Evolutionary conservation across 495 filamentous ascomycete genomes (phyloP), one percentile per base, ranked within the genome.

Genomic region (Annulohypoxylon maeteangense): DNA sequence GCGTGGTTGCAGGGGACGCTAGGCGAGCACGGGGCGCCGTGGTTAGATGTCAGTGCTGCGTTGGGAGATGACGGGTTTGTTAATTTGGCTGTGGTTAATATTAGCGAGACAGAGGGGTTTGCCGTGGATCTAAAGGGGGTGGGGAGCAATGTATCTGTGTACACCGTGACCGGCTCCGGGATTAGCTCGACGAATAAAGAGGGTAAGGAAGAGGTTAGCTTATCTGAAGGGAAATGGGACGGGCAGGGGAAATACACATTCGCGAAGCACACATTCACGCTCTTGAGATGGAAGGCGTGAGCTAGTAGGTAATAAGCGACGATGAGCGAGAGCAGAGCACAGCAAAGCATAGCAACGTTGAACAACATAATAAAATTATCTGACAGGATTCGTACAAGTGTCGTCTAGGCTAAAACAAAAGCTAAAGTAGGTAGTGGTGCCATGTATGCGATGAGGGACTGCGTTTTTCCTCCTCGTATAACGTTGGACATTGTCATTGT

Each of bases 71-170:
- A 89, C 62, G 90, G 90, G 0, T 83, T 79, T 40, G 84, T 89
- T 0, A 90, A 80, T 62, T 65, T 94, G 61, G 90, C 85, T 3
- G 90, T 92, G 20, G 90, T 91, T 27, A 93, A 93, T 77, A 85
- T 91, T 40, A 81, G 84, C 65, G 88, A 89, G 55, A 80, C 82
- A 14, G 81, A 86, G 73, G 85, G 82, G 22, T 87, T 89, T 44
- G 84, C 86, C 62, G 82, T 83, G 0, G 78, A 84, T 42, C 67
- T 93, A 50, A 82, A 86, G 25, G 90, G 90, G 3, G 72, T 89
- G 0, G 65, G 66, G 0, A 79, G 78, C 0, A 75, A 84, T 3
- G 85, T 89, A 1, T 29, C 81, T 16, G 87, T 89, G 2, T 92
- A 86, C 69, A 88, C 83, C 3, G 88, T 93, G 6, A 84, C 85